These are phyloP conservation scores for Cladophialophora bantiana DNA, from an alignment of 2,329 filamentous ascomycete genomes.

Conservation along the genomic window DNA sequence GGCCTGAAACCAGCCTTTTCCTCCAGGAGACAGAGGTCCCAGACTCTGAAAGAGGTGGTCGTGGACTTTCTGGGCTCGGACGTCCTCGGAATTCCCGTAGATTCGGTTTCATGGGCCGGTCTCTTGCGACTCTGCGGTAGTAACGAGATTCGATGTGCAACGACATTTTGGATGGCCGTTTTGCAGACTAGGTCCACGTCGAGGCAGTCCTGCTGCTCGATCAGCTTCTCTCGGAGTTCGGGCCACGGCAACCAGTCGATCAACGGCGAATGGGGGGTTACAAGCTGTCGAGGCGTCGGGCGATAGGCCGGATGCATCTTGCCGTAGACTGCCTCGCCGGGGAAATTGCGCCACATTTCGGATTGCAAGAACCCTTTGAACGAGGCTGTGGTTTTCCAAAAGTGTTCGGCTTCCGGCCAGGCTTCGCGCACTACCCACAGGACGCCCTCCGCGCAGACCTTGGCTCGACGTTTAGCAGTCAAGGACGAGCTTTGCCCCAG, in stretches of 20 bases:
- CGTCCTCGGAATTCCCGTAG: not conserved
- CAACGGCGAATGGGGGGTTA: slow-evolving; percentile 22
- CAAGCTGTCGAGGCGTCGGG: slow-evolving; percentile 21
- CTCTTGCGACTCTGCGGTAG: not conserved
- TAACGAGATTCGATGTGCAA: slow-evolving; percentile 16
- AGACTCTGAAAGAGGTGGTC: slow-evolving; percentile 22
- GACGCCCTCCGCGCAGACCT: slow-evolving; percentile 21
- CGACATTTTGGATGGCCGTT: slow-evolving; percentile 17
- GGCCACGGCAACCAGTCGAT: slow-evolving; percentile 35
- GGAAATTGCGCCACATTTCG: slow-evolving; percentile 28
- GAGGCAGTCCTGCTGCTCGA: slow-evolving; percentile 18
- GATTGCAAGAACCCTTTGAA: not conserved
- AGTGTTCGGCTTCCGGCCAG: slow-evolving; percentile 23
- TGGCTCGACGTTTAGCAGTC: not conserved
- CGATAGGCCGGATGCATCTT: slow-evolving; percentile 20
- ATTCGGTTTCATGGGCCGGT: too few relatives aligned
- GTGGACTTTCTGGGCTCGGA: not conserved
- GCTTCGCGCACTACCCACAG: slow-evolving; percentile 23
- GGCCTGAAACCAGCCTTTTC: not conserved
- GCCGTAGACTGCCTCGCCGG: slow-evolving; percentile 18
- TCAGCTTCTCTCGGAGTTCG: slow-evolving; percentile 22
- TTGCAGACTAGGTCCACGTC: slow-evolving; percentile 21
- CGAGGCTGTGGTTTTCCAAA: slow-evolving; percentile 19
- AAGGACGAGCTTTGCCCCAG: not conserved
- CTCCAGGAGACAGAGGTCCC: slow-evolving; percentile 29